Percentiles rank a stretch among this genome's conserved stretches.
These are phyloP conservation scores for Trifolium dubium DNA, from an alignment of 306 rosid species.

Conservation along the genomic window DNA sequence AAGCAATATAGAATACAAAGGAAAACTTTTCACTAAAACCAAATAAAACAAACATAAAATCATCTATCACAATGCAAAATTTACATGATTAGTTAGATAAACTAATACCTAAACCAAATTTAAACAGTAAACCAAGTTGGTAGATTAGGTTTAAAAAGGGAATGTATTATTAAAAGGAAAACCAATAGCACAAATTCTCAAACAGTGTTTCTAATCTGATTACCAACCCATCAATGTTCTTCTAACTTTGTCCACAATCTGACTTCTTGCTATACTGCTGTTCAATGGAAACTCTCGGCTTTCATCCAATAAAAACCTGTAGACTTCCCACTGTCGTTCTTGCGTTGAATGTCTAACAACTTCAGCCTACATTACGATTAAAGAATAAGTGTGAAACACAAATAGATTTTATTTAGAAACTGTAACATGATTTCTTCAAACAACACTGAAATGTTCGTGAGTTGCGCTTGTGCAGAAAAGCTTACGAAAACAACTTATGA, in stretches of 20 bases:
- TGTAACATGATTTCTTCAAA: conserved; percentile 16
- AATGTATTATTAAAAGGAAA: conserved; percentile 32
- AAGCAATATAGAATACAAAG: conserved; percentile 23
- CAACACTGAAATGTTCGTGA: conserved; percentile 18
- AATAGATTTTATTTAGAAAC: conserved; percentile 3
- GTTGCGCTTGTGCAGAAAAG: too few species aligned
- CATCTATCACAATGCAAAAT: conserved; percentile 20
- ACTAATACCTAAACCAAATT: conserved; percentile 28
- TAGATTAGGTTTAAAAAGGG: conserved; percentile 2
- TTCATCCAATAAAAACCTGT: conserved; percentile 81
- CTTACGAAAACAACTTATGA: neutral
- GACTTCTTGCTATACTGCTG: conserved; percentile 62
- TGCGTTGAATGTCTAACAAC: conserved; percentile 73
- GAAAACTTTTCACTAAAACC: conserved; percentile 22
- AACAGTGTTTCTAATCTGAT: conserved; percentile 38
- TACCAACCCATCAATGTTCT: conserved; percentile 88
- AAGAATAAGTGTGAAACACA: neutral
- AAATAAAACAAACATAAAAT: conserved; percentile 26
- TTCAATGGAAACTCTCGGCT: conserved; percentile 62
- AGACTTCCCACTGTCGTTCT: conserved; percentile 87
- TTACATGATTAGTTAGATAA: neutral
- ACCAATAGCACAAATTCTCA: neutral
- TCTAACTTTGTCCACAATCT: conserved; percentile 77
- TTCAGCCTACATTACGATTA: conserved; percentile 63
- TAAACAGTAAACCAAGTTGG: conserved; percentile 21